A percentile compares a stretch with the other conserved stretches of the same genome.
phyloP scores from a whole-genome alignment of 2,329 filamentous ascomycete genomes.

The Sclerotinia sclerotiorum region DNA sequence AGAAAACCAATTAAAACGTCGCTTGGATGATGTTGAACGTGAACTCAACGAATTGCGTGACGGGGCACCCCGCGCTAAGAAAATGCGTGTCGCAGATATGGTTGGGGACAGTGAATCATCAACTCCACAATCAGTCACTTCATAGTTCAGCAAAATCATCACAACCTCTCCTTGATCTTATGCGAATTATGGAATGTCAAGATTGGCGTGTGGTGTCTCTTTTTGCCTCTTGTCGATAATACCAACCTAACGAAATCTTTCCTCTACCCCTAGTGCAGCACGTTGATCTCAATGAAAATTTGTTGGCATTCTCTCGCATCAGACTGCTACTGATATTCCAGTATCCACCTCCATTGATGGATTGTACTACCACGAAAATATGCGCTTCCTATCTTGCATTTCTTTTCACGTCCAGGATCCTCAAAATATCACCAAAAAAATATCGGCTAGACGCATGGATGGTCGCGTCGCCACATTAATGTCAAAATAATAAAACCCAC shows the following conservation, averaged over 20 bases:
- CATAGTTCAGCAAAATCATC: constrained; percentile 26
- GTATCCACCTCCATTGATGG: constrained; percentile 11
- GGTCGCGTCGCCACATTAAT: constrained; percentile 23
- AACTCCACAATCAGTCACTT: constrained; percentile 37
- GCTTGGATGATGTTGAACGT: constrained; percentile 74
- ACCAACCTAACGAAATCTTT: constrained; percentile 31
- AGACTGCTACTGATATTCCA: constrained; percentile 10
- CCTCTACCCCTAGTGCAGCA: constrained; percentile 16
- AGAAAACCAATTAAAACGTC: constrained; percentile 78
- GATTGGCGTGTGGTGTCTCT: constrained; percentile 21
- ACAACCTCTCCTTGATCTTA: constrained; percentile 12
- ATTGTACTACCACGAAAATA: constrained; percentile 23
- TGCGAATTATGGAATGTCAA: constrained; percentile 20
- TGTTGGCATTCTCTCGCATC: constrained; percentile 10
- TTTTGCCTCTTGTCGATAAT: constrained; percentile 31
- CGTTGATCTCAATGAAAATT: constrained; percentile 1
- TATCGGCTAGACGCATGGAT: constrained; percentile 19
- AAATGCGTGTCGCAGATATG: constrained; percentile 54
- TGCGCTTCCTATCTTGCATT: constrained; percentile 20
- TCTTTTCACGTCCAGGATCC: constrained; percentile 10
- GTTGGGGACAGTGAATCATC: constrained; percentile 41
- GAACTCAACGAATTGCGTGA: constrained; percentile 46
- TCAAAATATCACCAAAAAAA: constrained; percentile 19
- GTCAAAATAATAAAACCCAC: constrained; percentile 24
- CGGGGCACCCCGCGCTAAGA: constrained; percentile 53